These are phyloP conservation scores for Lenzites betulinus DNA, from an alignment of 768 basidiomycete species.

Conservation along the genomic window DNA sequence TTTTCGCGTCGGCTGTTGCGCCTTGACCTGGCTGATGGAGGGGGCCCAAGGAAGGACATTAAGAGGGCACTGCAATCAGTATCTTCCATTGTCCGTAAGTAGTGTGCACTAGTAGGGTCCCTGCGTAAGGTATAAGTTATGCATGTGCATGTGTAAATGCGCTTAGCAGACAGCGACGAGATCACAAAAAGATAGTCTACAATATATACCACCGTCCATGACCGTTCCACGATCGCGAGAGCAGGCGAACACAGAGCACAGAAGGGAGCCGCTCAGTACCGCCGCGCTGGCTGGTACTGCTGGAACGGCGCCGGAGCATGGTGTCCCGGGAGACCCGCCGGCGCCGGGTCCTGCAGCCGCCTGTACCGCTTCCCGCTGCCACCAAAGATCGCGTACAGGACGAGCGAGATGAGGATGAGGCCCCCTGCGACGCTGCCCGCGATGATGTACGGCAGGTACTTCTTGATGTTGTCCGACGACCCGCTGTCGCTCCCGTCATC, in stretches of 20 bases:
- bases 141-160: not conserved
- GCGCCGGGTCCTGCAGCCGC: slow-evolving; percentile 32
- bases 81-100: not conserved
- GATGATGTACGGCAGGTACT: slow-evolving; percentile 34
- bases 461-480: slow-evolving; percentile 26
- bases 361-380: slow-evolving; percentile 24
- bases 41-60: too few relatives aligned
- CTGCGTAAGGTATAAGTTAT: not conserved
- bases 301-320: slow-evolving; percentile 23
- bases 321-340: slow-evolving; percentile 23
- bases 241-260: too few relatives aligned
- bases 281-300: slow-evolving; percentile 26
- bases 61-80: too few relatives aligned
- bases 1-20: too few relatives aligned
- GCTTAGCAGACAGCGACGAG: not conserved
- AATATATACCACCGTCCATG: not conserved
- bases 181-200: not conserved
- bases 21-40: too few relatives aligned
- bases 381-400: slow-evolving; percentile 24
- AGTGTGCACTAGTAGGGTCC: not conserved
- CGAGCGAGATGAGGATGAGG: slow-evolving; percentile 20
- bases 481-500: slow-evolving; percentile 13
- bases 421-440: slow-evolving; percentile 29
- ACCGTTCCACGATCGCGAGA: too few relatives aligned
- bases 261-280: slow-evolving; percentile 11